Conservation (phyloP, 1,284 basidiomycete genomes). For the Trametes pubescens region DNA sequence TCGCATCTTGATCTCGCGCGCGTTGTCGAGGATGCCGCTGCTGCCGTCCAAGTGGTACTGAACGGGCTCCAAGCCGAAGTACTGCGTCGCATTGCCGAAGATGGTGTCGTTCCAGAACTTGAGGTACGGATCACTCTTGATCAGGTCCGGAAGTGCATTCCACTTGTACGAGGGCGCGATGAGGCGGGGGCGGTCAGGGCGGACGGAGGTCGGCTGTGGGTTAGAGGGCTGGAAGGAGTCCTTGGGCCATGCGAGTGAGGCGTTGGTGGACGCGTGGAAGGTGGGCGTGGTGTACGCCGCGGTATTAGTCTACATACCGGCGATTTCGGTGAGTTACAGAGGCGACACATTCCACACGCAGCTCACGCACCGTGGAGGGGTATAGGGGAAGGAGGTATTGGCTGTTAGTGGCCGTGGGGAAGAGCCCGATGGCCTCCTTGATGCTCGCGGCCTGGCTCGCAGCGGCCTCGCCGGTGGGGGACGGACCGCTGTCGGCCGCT, state of each 20-base stretch:
- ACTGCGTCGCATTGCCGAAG: conserved; percentile 86
- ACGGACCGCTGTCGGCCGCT: conserved; percentile 25
- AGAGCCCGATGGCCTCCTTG: conserved; percentile 69
- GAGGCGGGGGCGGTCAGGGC: conserved; percentile 89
- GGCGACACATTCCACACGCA: background rate
- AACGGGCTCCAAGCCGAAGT: conserved; percentile 67
- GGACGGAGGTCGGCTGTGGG: conserved; percentile 66
- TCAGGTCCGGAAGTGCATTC: conserved; percentile 82
- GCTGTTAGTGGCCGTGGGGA: conserved; percentile 80
- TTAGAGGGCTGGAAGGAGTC: conserved; percentile 79
- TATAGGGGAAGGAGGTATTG: conserved; percentile 84
- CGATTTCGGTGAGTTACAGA: background rate
- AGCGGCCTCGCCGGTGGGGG: conserved; percentile 41
- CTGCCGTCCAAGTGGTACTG: conserved; percentile 80
- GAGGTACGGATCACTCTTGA: conserved; percentile 88
- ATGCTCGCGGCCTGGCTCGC: conserved; percentile 61
- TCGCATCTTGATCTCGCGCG: conserved; percentile 89
- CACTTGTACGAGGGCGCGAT: conserved; percentile 95
- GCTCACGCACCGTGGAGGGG: conserved; percentile 77
- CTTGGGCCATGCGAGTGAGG: conserved; percentile 72
- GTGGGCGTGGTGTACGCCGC: conserved; percentile 84
- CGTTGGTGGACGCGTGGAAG: conserved; percentile 59
- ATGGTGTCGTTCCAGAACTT: conserved; percentile 92
- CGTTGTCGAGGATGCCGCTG: conserved; percentile 94
- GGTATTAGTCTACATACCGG: conserved; percentile 70